phyloP scores from a whole-genome alignment of 225 moss, liverwort and hornwort genomes.

The Sphagnum tenellum region DNA sequence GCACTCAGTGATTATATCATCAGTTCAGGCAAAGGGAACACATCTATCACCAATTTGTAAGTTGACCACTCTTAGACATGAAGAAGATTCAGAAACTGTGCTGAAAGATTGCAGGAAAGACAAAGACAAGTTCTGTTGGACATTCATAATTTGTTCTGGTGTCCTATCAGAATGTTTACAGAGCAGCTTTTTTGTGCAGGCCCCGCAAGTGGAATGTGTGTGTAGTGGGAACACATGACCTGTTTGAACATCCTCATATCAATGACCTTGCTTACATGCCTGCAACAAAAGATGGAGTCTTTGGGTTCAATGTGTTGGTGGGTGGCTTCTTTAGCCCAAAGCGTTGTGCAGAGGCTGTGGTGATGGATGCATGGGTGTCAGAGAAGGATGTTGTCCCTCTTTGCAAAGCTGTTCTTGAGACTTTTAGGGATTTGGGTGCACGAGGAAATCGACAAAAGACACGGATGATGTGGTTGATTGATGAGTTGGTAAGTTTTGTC shows the following conservation, averaged over 20 bases:
- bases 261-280: conserved; percentile 97
- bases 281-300: conserved; percentile 49
- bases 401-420: conserved; percentile 73
- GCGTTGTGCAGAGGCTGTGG: conserved; percentile 80
- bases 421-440: conserved; percentile 69
- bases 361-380: conserved; percentile 84
- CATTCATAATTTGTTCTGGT: no score
- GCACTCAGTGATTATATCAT: conserved; percentile 68
- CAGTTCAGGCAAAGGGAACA: conserved; percentile 46
- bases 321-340: conserved; percentile 96
- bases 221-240: conserved; percentile 76
- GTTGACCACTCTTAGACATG: background rate
- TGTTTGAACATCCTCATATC: conserved; percentile 96
- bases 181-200: conserved; percentile 8
- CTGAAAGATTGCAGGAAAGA: no score
- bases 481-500: conserved; percentile 49
- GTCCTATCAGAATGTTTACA: background rate
- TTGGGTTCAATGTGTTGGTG: conserved; percentile 87
- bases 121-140: no score
- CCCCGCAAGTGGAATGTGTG: conserved; percentile 97
- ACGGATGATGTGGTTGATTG: conserved; percentile 99
- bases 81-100: no score
- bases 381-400: conserved; percentile 64
- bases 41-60: conserved; percentile 57
- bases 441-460: conserved; percentile 80